Evolutionary conservation across 2,329 filamentous ascomycete genomes (phyloP).

Genomic region (Xylariaceae sp.): DNA sequence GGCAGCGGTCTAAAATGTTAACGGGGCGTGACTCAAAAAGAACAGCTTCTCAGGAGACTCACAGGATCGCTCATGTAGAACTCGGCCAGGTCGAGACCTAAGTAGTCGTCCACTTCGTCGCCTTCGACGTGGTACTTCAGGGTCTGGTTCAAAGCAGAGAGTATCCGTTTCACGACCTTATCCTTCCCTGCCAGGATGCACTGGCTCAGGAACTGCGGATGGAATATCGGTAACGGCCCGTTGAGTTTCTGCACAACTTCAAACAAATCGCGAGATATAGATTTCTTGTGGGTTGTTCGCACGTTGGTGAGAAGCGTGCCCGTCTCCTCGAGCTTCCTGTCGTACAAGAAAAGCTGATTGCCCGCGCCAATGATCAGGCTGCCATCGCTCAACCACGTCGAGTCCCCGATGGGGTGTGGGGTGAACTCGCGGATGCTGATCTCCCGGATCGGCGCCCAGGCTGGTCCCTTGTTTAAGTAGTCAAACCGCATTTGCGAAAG

Average conservation of each 20-base stretch:
- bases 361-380: constrained; percentile 83
- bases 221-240: constrained; percentile 81
- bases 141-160: constrained; percentile 66
- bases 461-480: constrained; percentile 81
- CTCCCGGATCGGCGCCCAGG: constrained; percentile 80
- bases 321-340: constrained; percentile 63
- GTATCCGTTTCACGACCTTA: constrained; percentile 62
- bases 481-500: constrained; percentile 87
- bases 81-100: constrained; percentile 60
- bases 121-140: constrained; percentile 81
- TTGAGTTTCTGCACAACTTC: constrained; percentile 79
- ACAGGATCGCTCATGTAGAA: constrained; percentile 44
- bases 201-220: constrained; percentile 85
- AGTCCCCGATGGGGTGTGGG: constrained; percentile 87
- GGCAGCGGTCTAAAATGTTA: constrained; percentile 18
- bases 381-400: constrained; percentile 82
- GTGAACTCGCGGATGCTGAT: constrained; percentile 77
- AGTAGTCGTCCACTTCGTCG: constrained; percentile 71
- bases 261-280: constrained; percentile 64
- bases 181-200: constrained; percentile 78
- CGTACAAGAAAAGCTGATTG: constrained; percentile 84
- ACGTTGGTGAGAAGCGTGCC: constrained; percentile 52
- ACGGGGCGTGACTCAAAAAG: neutral
- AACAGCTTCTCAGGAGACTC: constrained; percentile 13
- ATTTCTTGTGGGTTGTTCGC: constrained; percentile 42